Evolutionary conservation across 2,329 filamentous ascomycete species (phyloP).

Genomic region (Ophiostoma tasmaniense): DNA sequence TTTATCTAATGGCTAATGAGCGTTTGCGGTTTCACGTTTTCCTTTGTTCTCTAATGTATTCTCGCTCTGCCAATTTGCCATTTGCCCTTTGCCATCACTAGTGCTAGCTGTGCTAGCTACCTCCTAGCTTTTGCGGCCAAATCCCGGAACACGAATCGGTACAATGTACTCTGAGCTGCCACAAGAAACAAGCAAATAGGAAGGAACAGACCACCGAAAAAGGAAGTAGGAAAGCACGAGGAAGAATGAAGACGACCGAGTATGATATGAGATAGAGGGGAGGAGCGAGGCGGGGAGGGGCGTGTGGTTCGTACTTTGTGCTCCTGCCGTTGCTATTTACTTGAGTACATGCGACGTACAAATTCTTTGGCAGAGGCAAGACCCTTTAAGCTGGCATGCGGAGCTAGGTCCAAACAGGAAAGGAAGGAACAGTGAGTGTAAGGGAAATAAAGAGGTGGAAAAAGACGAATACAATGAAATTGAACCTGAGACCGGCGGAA

Average conservation of each 20-base stretch:
- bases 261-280: neutral
- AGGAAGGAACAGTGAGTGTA: neutral
- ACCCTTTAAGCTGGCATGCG: slow-evolving; percentile 4
- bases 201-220: neutral
- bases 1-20: neutral
- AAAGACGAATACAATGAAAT: neutral
- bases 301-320: neutral
- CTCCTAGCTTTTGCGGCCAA: slow-evolving; percentile 5
- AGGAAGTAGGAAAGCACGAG: neutral
- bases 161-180: no score
- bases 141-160: neutral
- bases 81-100: neutral
- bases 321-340: neutral
- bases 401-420: neutral
- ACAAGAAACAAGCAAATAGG: neutral
- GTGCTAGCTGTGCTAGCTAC: slow-evolving; percentile 3
- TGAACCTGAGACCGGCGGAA: neutral
- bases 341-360: neutral
- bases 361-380: neutral
- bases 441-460: neutral
- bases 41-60: neutral
- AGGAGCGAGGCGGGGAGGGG: slow-evolving; percentile 5
- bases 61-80: neutral
- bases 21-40: neutral
- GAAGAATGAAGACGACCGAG: neutral